Evolutionary conservation across 1,284 basidiomycete genomes (phyloP), one percentile per base, ranked within the genome.

Genomic region (Chalciporus sp.): DNA sequence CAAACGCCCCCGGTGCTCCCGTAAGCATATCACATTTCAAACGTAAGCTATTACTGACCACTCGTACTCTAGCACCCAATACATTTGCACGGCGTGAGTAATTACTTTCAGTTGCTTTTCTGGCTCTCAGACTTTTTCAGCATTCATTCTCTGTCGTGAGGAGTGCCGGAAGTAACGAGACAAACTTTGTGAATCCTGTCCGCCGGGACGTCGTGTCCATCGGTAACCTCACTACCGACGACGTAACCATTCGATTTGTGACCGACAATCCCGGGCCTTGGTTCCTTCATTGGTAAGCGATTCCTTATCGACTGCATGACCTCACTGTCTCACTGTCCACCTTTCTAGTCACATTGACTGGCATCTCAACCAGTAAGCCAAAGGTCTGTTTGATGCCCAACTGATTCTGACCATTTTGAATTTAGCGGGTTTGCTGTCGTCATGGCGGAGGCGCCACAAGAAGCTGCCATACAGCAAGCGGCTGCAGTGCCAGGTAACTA

Each of bases 241-340:
- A 74, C 26, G 74, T 76, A 14, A 77, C 75, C 5, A 73, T 80
- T 45, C 76, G 78, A 39, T 80, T 80, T 57, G 51, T 49, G 23
- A 77, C 78, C 3, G 67, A 80, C 51, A 81, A 80, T 47, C 58
- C 75, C 4, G 79, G 79, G 7, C 77, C 78, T 9, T 79, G 79
- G 78, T 72, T 77, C 65, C 57, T 79, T 42, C 77, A 78, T 52
- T 79, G 78, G 71, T 77, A 51, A 57, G 70, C 52, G 10, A 42
- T 23, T 42, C 31, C 20, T 45, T 4, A 20, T 40, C 8, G 17
- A 9, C 37, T 19, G 4, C 11, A 7, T 40, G 41, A 8, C 33
- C 37, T 47, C 20, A 4, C 27, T n/a, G 16, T 52, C 43, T 57
- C 8, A 56, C 52, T 44, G 8, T 44, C 3, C 1, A 20, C 44